phyloP scores from a whole-genome alignment of 83 land plant genomes.

The Picea mariana region DNA sequence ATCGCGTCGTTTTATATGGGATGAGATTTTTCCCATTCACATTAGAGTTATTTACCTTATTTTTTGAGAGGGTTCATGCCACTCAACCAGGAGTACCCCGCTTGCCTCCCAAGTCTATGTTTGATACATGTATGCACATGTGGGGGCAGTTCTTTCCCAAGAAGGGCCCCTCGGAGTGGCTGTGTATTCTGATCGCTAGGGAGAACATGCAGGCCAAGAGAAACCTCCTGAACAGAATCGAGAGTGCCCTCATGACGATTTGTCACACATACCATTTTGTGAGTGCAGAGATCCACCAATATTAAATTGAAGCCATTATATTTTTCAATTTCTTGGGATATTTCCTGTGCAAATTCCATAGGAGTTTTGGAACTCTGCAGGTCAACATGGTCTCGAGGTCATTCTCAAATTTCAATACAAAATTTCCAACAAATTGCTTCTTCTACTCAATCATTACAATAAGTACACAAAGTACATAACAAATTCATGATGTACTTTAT shows the following conservation, averaged over 20 bases:
- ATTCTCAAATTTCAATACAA: background rate
- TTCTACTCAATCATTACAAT: background rate
- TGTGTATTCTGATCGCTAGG: slow-evolving; percentile 77
- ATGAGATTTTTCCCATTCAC: too few species aligned
- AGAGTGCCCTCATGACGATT: slow-evolving; percentile 59
- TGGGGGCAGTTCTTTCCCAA: too few species aligned
- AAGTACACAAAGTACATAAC: background rate
- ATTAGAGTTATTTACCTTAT: too few species aligned
- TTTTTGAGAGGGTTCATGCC: too few species aligned
- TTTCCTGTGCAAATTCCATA: slow-evolving; percentile 63
- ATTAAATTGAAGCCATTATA: slow-evolving; percentile 93
- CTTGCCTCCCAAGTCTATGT: too few species aligned
- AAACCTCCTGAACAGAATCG: slow-evolving; percentile 47
- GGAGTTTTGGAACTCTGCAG: slow-evolving; percentile 71
- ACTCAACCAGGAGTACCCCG: too few species aligned
- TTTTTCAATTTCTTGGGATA: slow-evolving; percentile 43
- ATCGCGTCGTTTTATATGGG: too few species aligned
- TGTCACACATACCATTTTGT: slow-evolving; percentile 73
- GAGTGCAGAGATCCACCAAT: slow-evolving; percentile 62
- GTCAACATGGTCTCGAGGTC: background rate
- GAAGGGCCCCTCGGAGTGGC: too few species aligned
- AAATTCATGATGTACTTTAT: too few species aligned
- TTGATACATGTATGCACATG: too few species aligned
- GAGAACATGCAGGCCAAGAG: slow-evolving; percentile 90
- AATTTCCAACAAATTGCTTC: background rate